Evolutionary conservation across 2,329 filamentous ascomycete genomes (phyloP), one percentile per base, ranked within the genome.

Genomic region (Diplodia scrobiculata): DNA sequence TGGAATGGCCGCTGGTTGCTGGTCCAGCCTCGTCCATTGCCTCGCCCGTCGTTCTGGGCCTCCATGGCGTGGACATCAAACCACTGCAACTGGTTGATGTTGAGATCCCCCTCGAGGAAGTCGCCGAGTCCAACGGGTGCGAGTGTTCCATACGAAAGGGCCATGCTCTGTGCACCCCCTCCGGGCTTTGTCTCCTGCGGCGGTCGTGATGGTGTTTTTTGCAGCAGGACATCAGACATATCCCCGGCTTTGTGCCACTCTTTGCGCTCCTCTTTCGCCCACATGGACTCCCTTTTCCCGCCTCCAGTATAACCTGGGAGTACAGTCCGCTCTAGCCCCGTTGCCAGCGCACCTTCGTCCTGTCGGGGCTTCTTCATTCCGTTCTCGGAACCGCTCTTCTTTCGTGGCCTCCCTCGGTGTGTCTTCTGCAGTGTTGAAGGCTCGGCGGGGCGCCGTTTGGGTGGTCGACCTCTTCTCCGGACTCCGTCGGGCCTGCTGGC

Each of bases 51-150:
- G 10, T 9, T 5, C 14, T 32, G 19, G n/a, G 34, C 19, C 9
- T 41, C 19, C n/a, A n/a, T 14, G 10, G 1, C 11, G 13, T 14
- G 7, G 54, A 10, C 13, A 13, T 11, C 27, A 1, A 29, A 19
- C 3, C 2, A 9, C 14, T 59, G 13, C 9, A 58, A 17, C 19
- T 38, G 32, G n/a, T 38, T 4, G 38, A 48, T 29, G 41, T 45
- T 6, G 55, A 45, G 36, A 32, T 60, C 38, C 25, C 55, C 55
- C 27, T 60, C 36, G 38, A 34, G 55, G 55, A 34, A 60, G 9
- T 60, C 21, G 38, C 17, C 13, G 36, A 45, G 55, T 21, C 55
- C 36, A 2, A 17, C 29, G 13, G 55, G 52, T 6, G 29, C 29
- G 6, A 55, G 29, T 14, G 52, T n/a, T 5, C 34, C 52, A 25